phyloP scores from a whole-genome alignment of 176 grass and related monocot genomes.

The Ensete glaucum region DNA sequence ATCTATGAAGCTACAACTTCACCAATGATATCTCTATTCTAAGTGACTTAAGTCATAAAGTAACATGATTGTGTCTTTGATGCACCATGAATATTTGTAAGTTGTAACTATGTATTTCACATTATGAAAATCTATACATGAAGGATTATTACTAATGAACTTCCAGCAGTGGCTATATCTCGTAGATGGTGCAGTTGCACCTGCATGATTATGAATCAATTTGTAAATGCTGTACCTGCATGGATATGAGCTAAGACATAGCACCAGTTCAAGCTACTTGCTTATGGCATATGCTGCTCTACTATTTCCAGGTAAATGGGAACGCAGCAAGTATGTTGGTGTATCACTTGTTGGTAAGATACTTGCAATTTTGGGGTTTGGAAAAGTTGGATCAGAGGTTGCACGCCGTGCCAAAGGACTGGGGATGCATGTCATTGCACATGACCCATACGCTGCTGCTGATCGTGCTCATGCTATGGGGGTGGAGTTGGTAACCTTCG shows the following conservation, averaged over 20 bases:
- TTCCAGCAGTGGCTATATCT: no score
- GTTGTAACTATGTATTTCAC: no score
- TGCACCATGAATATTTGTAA: no score
- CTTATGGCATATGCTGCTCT: background rate
- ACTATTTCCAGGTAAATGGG: conserved; percentile 57
- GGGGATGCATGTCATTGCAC: conserved; percentile 64
- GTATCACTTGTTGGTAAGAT: conserved; percentile 83
- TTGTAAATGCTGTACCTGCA: no score
- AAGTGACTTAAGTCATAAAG: no score
- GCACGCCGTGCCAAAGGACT: conserved; percentile 71
- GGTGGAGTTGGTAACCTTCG: conserved; percentile 77
- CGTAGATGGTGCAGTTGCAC: no score
- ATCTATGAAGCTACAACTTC: no score
- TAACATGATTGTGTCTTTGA: no score
- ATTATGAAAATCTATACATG: no score
- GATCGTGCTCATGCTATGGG: conserved; percentile 79
- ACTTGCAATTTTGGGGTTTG: conserved; percentile 82
- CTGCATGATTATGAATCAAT: no score
- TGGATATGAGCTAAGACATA: background rate
- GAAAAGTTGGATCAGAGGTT: conserved; percentile 92
- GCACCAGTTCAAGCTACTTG: background rate
- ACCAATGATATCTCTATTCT: no score
- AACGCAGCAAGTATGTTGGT: conserved; percentile 66
- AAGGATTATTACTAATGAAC: no score
- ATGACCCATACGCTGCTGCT: conserved; percentile 77